Evolutionary conservation across 2,329 filamentous ascomycete species (phyloP), one percentile per base, ranked within the genome.

Genomic region (Coniella vitis): DNA sequence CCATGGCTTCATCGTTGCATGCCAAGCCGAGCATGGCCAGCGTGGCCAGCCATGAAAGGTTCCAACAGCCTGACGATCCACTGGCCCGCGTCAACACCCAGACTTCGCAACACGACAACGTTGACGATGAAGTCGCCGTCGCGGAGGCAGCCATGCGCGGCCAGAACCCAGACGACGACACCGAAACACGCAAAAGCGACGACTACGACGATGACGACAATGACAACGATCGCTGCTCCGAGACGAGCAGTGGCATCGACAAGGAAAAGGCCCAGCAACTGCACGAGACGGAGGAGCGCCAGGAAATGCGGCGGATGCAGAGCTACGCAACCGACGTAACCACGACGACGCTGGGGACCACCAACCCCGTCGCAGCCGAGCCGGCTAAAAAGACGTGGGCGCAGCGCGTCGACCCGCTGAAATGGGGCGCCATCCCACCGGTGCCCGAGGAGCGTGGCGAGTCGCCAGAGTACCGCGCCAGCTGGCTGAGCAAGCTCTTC

Each of bases 401-500:
- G 62, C 78, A 78, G 59, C 78, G 71, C 37, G 56, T 73, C 29
- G 85, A 85, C 56, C 82, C 82, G 2, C 58, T 85, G 55, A 70
- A 70, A 61, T 84, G 81, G 81, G 76, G 79, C 4, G 54, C 63
- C 31, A 65, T 74, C 2, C 78, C 80, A 1, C 69, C 75, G 0
- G 68, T 84, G 1, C 81, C 82, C 34, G 65, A 74, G 41, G 71
- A 73, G 57, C 71, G 72, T 48, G 58, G 57, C 7, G 63, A 73
- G 0, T 90, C 81, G 5, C 78, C 77, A 54, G 90, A 96, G 67
- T 74, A 88, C 62, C 74, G 70, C 4, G 90, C 90, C 4, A 70
- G 77, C 2, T 84, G 90, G 60, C 76, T 93, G 55, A 95, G 87
- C 67, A 64, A 74, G 49, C 64, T 95, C 19, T 85, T 84, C 4